Conservation (phyloP, 345 rosid genomes). For the Citrus reticulata region DNA sequence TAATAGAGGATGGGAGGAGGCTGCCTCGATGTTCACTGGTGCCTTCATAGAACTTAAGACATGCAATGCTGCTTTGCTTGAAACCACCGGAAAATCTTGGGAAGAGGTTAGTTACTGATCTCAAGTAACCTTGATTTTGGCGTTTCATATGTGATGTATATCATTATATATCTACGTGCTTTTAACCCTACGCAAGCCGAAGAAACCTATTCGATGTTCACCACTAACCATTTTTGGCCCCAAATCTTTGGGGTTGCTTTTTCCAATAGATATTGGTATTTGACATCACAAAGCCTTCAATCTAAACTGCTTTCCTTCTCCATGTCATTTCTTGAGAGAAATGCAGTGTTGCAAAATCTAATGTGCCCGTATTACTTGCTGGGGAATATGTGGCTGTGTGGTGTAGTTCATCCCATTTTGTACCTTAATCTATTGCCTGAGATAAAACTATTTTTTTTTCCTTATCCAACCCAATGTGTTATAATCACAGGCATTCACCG, state of each 20-base stretch:
- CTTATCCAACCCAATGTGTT: conserved; percentile 16
- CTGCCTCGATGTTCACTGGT: conserved; percentile 82
- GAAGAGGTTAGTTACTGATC: conserved; percentile 55
- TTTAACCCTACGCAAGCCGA: no score
- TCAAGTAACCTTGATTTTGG: neutral
- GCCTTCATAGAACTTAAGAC: conserved; percentile 74
- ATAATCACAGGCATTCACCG: conserved; percentile 63
- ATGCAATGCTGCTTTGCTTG: conserved; percentile 97
- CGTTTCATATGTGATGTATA: neutral
- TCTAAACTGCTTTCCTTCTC: neutral
- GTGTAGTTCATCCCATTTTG: neutral
- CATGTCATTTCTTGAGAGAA: neutral
- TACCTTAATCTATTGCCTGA: neutral
- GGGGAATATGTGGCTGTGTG: neutral
- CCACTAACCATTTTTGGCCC: no score
- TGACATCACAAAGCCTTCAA: neutral
- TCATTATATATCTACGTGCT: neutral
- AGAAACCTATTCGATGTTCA: no score
- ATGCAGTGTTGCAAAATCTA: neutral
- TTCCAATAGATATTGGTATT: neutral
- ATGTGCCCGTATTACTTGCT: neutral
- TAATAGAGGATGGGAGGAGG: conserved; percentile 99
- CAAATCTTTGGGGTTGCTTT: no score
- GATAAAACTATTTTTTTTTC: neutral
- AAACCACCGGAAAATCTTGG: conserved; percentile 88